Percentiles rank a stretch among this genome's conserved stretches.
Evolutionary conservation across 495 filamentous ascomycete species (phyloP).

Genomic region (Aspergillus ostianus): DNA sequence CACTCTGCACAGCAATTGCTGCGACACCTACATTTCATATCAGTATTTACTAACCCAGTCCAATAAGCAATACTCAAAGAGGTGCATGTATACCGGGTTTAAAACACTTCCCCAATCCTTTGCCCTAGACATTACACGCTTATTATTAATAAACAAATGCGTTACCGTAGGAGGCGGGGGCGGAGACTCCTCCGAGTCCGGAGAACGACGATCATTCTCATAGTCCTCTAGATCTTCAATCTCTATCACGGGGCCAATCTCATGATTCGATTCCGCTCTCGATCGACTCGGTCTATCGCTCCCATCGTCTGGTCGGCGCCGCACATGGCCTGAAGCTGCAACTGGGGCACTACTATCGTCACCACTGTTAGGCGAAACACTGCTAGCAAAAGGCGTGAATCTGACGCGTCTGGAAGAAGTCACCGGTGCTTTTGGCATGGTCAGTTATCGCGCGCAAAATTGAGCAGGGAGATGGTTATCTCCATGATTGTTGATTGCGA

Average conservation of each 20-base stretch:
- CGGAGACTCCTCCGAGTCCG: not conserved
- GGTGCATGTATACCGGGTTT: conserved; percentile 20
- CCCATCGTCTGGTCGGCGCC: not conserved
- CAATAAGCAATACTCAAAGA: too few relatives aligned
- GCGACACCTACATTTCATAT: conserved; percentile 16
- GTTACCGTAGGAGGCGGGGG: conserved; percentile 15
- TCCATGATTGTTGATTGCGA: not conserved
- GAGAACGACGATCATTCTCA: not conserved
- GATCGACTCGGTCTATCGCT: not conserved
- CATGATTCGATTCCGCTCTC: not conserved
- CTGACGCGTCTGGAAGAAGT: conserved; percentile 8
- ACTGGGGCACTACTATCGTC: conserved; percentile 6
- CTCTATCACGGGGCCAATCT: not conserved
- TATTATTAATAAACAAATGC: conserved; percentile 27
- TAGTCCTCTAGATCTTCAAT: not conserved
- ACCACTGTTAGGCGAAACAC: conserved; percentile 8
- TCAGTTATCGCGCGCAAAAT: not conserved
- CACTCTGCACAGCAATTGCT: conserved; percentile 23
- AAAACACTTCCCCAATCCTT: conserved; percentile 26
- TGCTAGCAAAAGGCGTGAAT: conserved; percentile 13
- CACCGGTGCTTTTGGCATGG: conserved; percentile 12
- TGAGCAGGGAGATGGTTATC: not conserved
- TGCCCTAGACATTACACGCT: conserved; percentile 23
- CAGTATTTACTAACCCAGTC: not conserved
- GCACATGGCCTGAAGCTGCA: not conserved